phyloP scores from a whole-genome alignment of 345 rosid genomes.

The Combretum micranthum region DNA sequence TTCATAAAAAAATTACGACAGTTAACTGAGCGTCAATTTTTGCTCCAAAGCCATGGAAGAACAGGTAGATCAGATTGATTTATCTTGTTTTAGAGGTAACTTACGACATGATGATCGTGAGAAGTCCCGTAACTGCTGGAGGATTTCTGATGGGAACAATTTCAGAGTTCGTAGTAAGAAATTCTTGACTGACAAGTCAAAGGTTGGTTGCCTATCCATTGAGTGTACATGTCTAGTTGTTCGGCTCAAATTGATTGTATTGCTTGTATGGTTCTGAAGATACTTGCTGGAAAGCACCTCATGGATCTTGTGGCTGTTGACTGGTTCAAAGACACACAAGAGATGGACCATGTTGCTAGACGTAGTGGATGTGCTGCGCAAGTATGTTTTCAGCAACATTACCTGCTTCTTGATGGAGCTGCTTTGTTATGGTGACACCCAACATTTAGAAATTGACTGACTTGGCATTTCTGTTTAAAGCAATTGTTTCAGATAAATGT shows the following conservation, averaged over 20 bases:
- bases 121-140: constrained; percentile 88
- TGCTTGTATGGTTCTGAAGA: constrained; percentile 36
- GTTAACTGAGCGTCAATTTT: constrained; percentile 6
- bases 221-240: neutral
- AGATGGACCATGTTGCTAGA: constrained; percentile 94
- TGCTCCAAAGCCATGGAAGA: constrained; percentile 51
- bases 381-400: constrained; percentile 30
- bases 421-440: too few species aligned
- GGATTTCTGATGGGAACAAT: constrained; percentile 76
- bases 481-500: too few species aligned
- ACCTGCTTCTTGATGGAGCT: too few species aligned
- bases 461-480: too few species aligned
- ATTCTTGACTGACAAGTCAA: constrained; percentile 78
- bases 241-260: neutral
- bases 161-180: constrained; percentile 91
- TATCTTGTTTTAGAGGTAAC: constrained; percentile 81
- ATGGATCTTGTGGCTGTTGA: constrained; percentile 99
- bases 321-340: constrained; percentile 94
- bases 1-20: neutral
- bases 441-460: too few species aligned
- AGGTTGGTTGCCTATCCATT: constrained; percentile 34
- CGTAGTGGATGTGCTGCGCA: constrained; percentile 95
- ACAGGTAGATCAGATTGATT: constrained; percentile 61
- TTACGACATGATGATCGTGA: constrained; percentile 76
- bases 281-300: constrained; percentile 87